phyloP scores from a whole-genome alignment of 2,329 filamentous ascomycete genomes.

The Venturia carpophila region DNA sequence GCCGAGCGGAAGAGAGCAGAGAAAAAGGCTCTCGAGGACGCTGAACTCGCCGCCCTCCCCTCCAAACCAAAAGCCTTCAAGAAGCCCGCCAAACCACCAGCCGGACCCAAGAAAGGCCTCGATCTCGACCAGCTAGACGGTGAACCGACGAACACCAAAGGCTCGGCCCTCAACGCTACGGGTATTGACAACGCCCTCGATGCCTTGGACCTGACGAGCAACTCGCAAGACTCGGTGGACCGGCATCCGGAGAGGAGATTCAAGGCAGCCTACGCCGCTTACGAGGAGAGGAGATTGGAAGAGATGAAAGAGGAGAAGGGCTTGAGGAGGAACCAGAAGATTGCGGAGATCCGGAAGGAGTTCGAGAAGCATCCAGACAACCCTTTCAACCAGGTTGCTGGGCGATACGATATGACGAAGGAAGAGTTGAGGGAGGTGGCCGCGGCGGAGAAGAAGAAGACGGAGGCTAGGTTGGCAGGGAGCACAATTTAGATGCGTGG shows the following conservation, averaged over 20 bases:
- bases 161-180: conserved; percentile 61
- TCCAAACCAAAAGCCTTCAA: conserved; percentile 55
- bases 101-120: conserved; percentile 47
- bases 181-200: conserved; percentile 94
- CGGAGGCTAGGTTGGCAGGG: conserved; percentile 46
- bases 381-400: conserved; percentile 81
- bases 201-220: conserved; percentile 61
- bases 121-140: conserved; percentile 69
- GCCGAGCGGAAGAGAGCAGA: conserved; percentile 85
- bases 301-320: conserved; percentile 85
- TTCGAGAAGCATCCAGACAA: conserved; percentile 94
- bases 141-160: conserved; percentile 39
- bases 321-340: conserved; percentile 72
- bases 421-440: conserved; percentile 65
- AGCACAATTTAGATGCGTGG: neutral
- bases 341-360: conserved; percentile 78
- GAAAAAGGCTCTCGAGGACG: conserved; percentile 70
- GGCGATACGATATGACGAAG: conserved; percentile 66
- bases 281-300: conserved; percentile 68
- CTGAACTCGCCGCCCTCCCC: conserved; percentile 66
- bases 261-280: conserved; percentile 77
- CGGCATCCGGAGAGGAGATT: conserved; percentile 80
- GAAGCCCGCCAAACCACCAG: conserved; percentile 27
- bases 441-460: conserved; percentile 61
- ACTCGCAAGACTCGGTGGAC: conserved; percentile 65